Evolutionary conservation across 192 early-diverging fungal genomes (phyloP).

Genomic region (Anaeromyces robustus): DNA sequence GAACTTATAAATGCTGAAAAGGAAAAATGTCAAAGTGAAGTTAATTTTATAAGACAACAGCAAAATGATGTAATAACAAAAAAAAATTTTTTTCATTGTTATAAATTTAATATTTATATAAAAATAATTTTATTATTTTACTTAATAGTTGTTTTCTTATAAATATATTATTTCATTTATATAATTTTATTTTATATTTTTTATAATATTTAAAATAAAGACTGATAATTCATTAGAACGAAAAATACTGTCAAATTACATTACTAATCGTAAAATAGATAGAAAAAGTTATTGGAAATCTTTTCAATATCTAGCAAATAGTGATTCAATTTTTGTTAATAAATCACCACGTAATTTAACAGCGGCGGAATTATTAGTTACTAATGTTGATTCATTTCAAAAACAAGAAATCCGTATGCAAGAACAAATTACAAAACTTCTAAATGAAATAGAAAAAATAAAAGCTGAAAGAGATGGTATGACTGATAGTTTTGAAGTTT

Average conservation of each 20-base stretch:
- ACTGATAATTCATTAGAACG: neutral
- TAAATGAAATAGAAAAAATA: neutral
- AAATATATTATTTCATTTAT: no score
- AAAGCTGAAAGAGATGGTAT: neutral
- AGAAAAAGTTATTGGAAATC: neutral
- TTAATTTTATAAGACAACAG: neutral
- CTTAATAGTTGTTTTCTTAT: no score
- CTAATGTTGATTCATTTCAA: neutral
- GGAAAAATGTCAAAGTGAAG: neutral
- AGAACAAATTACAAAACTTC: neutral
- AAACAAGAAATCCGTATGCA: neutral
- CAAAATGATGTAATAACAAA: neutral
- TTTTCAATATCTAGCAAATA: neutral
- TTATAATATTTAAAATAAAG: neutral
- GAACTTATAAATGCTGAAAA: neutral
- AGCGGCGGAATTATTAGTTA: neutral
- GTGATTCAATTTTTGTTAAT: neutral
- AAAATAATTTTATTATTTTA: no score
- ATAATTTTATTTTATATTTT: no score
- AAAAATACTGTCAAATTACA: neutral
- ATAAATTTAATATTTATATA: no score
- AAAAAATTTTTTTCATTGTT: no score
- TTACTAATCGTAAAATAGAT: neutral
- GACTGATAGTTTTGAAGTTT: neutral
- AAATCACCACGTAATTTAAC: neutral